Conservation (phyloP, 1,139 yeast genomes). For the Zhuliangozyma blackwelliae region DNA sequence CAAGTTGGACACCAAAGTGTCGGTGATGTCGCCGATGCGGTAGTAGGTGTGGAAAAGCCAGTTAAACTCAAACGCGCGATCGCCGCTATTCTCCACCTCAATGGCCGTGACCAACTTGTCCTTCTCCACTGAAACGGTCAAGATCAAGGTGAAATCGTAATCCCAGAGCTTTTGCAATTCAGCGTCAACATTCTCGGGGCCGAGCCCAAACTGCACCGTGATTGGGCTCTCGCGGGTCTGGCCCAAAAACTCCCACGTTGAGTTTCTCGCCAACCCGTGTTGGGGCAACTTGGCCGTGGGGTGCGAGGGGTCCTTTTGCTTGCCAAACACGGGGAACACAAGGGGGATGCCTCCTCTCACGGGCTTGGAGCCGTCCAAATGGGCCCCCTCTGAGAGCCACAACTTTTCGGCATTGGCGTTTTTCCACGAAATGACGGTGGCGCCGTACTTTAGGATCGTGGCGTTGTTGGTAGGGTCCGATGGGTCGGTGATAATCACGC, state of each 20-base stretch:
- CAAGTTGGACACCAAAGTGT: conserved; percentile 71
- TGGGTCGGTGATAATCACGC: conserved; percentile 60
- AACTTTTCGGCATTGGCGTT: conserved; percentile 62
- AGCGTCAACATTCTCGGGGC: conserved; percentile 72
- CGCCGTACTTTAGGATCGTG: conserved; percentile 78
- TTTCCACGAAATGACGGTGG: conserved; percentile 83
- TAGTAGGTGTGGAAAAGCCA: conserved; percentile 96
- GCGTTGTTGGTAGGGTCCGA: conserved; percentile 50
- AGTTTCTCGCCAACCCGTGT: conserved; percentile 92
- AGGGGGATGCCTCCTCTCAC: conserved; percentile 97
- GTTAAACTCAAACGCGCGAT: conserved; percentile 70
- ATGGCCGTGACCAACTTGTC: conserved; percentile 62
- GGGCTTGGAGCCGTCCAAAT: conserved; percentile 84
- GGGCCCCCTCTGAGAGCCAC: conserved; percentile 65
- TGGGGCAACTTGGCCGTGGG: conserved; percentile 64
- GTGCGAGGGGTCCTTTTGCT: conserved; percentile 37
- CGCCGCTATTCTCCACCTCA: conserved; percentile 70
- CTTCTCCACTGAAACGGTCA: conserved; percentile 54
- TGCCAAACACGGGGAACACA: conserved; percentile 94
- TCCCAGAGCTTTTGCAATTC: conserved; percentile 58
- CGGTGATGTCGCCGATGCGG: conserved; percentile 69
- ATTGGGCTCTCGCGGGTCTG: conserved; percentile 55
- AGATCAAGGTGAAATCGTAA: conserved; percentile 70
- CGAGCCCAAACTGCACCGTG: conserved; percentile 83
- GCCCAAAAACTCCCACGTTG: conserved; percentile 90